These are phyloP conservation scores for Lipomyces starkeyi DNA, from an alignment of 805 yeast species.

Conservation along the genomic window DNA sequence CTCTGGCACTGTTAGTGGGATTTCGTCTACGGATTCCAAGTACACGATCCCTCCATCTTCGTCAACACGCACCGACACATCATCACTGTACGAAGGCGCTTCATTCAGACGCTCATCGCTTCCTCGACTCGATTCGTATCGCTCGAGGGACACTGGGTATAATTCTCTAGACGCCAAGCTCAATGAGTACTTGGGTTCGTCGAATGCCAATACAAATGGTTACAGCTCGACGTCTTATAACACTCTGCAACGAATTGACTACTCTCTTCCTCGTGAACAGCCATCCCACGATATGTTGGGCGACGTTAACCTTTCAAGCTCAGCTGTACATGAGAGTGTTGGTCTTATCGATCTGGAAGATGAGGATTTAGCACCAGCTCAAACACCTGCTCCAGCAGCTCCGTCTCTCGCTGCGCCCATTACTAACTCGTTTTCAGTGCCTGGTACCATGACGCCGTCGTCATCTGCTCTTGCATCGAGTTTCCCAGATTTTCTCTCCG, in stretches of 20 bases:
- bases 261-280: conserved; percentile 5
- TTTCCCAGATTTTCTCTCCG: not conserved
- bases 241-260: not conserved
- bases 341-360: conserved; percentile 32
- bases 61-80: conserved; percentile 5
- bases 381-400: conserved; percentile 6
- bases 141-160: conserved; percentile 14
- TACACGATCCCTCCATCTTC: conserved; percentile 1
- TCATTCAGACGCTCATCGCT: conserved; percentile 26
- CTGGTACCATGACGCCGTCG: conserved; percentile 8
- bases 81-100: conserved; percentile 32
- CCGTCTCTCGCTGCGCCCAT: conserved; percentile 9
- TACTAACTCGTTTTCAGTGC: conserved; percentile 3
- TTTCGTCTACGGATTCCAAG: conserved; percentile 1
- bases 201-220: not conserved
- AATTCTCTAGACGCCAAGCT: conserved; percentile 33
- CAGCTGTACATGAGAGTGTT: conserved; percentile 11
- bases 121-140: conserved; percentile 31
- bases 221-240: conserved; percentile 3
- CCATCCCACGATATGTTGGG: conserved; percentile 5
- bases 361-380: conserved; percentile 8
- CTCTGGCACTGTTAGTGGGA: not conserved
- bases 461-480: not conserved
- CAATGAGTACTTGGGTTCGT: conserved; percentile 23
- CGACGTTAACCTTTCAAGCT: not conserved